A percentile compares a stretch with the other conserved stretches of the same genome.
These are phyloP conservation scores for Acanthamoeba castellanii DNA, from an alignment of 208 protist genomes.

Conservation along the genomic window DNA sequence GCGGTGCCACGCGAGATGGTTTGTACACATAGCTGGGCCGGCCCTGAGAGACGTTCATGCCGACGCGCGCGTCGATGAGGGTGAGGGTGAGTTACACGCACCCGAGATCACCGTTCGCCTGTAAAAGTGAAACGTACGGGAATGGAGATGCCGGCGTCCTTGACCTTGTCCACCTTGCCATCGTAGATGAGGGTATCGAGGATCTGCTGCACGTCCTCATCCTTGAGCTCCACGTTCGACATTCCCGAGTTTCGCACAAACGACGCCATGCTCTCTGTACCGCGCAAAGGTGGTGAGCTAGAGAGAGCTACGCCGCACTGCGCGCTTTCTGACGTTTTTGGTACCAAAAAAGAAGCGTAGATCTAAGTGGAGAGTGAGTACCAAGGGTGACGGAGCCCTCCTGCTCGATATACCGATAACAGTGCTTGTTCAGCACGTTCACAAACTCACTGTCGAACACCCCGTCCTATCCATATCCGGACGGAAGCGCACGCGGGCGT, in stretches of 20 bases:
- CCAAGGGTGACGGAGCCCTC: slow-evolving; percentile 32
- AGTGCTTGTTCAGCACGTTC: slow-evolving; percentile 51
- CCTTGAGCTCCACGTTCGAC: slow-evolving; percentile 75
- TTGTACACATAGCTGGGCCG: slow-evolving; percentile 79
- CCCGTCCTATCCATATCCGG: slow-evolving; percentile 50
- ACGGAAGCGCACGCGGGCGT: too few species aligned
- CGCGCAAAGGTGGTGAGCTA: too few species aligned
- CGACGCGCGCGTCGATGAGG: background rate
- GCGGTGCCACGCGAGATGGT: slow-evolving; percentile 50
- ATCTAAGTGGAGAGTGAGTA: background rate
- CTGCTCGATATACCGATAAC: slow-evolving; percentile 8
- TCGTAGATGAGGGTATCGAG: slow-evolving; percentile 88
- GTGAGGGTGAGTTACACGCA: background rate
- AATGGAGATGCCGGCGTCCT: slow-evolving; percentile 72
- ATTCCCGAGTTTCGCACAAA: slow-evolving; percentile 76
- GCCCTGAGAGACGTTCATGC: background rate
- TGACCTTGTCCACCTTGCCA: slow-evolving; percentile 84
- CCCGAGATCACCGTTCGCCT: too few species aligned
- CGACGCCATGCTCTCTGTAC: slow-evolving; percentile 48
- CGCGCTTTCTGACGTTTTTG: too few species aligned
- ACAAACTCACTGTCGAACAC: slow-evolving; percentile 86
- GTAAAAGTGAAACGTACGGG: background rate
- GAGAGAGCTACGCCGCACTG: background rate
- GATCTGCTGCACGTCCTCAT: slow-evolving; percentile 82
- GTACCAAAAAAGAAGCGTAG: background rate